Evolutionary conservation across 768 basidiomycete species (phyloP).

Genomic region (Hericium rajendrae): DNA sequence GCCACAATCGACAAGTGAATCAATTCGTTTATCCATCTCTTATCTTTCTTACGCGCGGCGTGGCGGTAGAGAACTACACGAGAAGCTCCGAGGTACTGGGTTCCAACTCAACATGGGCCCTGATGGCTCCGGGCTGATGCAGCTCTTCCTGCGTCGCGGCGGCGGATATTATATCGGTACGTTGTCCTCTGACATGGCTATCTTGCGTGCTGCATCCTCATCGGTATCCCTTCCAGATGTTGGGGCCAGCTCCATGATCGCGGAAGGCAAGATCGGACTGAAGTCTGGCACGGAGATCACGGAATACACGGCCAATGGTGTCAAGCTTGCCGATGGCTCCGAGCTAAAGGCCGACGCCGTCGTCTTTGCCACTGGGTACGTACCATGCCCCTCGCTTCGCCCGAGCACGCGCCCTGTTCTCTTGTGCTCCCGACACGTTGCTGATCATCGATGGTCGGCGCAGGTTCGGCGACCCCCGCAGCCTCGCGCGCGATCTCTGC

Average conservation of each 20-base stretch:
- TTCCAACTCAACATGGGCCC: conserved; percentile 30
- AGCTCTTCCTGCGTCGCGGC: conserved; percentile 76
- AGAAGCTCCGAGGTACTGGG: conserved; percentile 26
- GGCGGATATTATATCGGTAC: conserved; percentile 35
- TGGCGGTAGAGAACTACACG: conserved; percentile 26
- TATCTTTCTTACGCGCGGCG: not conserved
- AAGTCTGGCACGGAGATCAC: conserved; percentile 27
- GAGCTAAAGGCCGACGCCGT: conserved; percentile 19
- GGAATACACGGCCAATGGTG: conserved; percentile 18
- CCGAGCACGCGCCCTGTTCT: too few species aligned
- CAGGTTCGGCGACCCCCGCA: too few species aligned
- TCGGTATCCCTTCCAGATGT: conserved; percentile 8
- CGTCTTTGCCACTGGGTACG: conserved; percentile 19
- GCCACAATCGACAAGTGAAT: not conserved
- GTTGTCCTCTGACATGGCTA: not conserved
- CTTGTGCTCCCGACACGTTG: not conserved
- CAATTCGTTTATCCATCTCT: not conserved
- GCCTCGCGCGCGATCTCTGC: not conserved
- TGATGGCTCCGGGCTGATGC: conserved; percentile 33
- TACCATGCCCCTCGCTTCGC: not conserved
- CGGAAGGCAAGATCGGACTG: conserved; percentile 41
- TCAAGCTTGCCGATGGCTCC: conserved; percentile 16
- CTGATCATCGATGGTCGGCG: not conserved
- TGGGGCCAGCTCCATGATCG: conserved; percentile 36
- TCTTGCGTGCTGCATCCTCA: not conserved